A percentile compares a stretch with the other conserved stretches of the same genome.
These are phyloP conservation scores for Picea abies DNA, from an alignment of 83 land plant genomes.

Conservation along the genomic window DNA sequence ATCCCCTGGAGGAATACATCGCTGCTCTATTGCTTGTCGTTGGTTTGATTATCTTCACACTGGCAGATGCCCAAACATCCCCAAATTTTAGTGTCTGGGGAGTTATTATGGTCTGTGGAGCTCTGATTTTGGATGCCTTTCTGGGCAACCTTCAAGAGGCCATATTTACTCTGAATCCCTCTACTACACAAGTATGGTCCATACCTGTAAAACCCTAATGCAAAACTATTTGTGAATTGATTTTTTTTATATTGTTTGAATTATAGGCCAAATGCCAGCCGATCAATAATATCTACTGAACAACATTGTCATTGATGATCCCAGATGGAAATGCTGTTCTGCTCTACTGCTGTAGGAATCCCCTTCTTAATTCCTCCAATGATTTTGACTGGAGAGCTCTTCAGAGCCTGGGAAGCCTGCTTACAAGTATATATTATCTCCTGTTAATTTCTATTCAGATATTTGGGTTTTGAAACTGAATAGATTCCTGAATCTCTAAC, in stretches of 20 bases:
- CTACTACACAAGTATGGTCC: slow-evolving; percentile 79
- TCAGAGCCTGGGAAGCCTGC: slow-evolving; percentile 84
- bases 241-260: too few relatives aligned
- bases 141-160: slow-evolving; percentile 97
- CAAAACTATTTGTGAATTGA: background rate
- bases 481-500: background rate
- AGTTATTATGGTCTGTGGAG: slow-evolving; percentile 88
- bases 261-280: too few relatives aligned
- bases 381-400: slow-evolving; percentile 92
- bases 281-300: background rate
- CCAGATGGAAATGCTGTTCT: slow-evolving; percentile 99
- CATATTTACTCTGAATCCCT: slow-evolving; percentile 90
- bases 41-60: slow-evolving; percentile 90
- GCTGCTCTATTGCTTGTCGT: slow-evolving; percentile 83
- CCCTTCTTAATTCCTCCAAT: slow-evolving; percentile 89
- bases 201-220: background rate
- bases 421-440: slow-evolving; percentile 44
- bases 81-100: slow-evolving; percentile 89
- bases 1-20: slow-evolving; percentile 80
- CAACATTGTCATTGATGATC: background rate
- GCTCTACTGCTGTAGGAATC: slow-evolving; percentile 93
- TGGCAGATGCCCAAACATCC: slow-evolving; percentile 96
- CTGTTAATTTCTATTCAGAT: background rate
- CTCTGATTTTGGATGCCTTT: slow-evolving; percentile 91
- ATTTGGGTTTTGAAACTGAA: background rate